Evolutionary conservation across 352 stramenopile genomes (phyloP), one percentile per base, ranked within the genome.

Genomic region (Pythium sukuiense): DNA sequence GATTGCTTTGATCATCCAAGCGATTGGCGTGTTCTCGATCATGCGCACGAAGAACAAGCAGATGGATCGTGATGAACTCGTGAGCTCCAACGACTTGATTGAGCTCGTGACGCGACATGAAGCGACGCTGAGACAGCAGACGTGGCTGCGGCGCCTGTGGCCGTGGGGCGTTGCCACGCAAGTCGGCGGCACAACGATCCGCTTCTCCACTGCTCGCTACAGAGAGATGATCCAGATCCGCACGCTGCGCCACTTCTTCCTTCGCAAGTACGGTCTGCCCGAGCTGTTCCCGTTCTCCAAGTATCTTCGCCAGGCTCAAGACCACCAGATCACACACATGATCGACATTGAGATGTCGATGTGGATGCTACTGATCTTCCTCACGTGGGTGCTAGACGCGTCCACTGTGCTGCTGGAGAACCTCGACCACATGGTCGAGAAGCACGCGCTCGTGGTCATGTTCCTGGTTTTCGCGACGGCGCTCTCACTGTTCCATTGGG

Each of bases 321-420:
- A 86, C 14, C 84, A 79, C 64, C 80, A 92, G 63, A 88, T 92
- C 59, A 85, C 77, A 32, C 79, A 92, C 62, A 83, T 92, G 72
- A 87, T 90, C 45, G 79, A 90, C 27, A 76, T 92, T 3, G 72
- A 90, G 46, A 79, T 85, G 20, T 82, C 79, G 9, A 88, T 80
- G 69, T 91, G 60, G 66, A 53, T 69, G 27, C 18, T 72, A 33
- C 32, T 72, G 14, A 53, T 72, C 35, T n/a, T 62, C 11, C 27
- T 71, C 43, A 58, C 65, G 52, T 71, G 65, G 65, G n/a, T n/a
- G 12, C 50, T 70, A 1, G 56, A 69, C 29, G 50, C 46, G 29
- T 64, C 54, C 18, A 59, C 55, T 1, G 33, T 63, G 33, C 35
- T 69, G 45, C 37, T 59, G 39, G 61, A 61, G 29, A 33, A 50